These are phyloP conservation scores for Chondrus crispus DNA, from an alignment of 23 red algal species.

Conservation along the genomic window DNA sequence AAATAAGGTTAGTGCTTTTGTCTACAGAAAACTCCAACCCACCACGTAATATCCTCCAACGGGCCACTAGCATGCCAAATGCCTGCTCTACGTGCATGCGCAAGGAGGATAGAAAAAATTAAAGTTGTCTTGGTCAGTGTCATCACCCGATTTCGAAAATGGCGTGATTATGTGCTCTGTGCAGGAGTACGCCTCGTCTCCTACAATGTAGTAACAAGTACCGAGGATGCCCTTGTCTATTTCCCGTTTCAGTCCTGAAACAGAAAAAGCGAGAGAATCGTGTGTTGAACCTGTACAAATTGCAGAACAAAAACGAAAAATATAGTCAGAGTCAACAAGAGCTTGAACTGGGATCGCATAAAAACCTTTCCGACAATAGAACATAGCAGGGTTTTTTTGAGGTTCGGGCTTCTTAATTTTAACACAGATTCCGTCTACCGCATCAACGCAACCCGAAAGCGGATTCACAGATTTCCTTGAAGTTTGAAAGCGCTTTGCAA, in stretches of 20 bases:
- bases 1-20: too few species aligned
- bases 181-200: neutral
- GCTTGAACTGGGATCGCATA: slow-evolving; percentile 17
- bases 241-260: neutral
- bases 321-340: neutral
- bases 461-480: neutral
- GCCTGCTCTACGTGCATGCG: neutral
- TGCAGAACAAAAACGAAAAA: neutral
- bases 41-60: too few species aligned
- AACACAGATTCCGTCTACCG: neutral
- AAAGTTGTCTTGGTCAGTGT: neutral
- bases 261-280: neutral
- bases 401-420: slow-evolving; percentile 6
- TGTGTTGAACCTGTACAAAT: slow-evolving; percentile 17
- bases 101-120: slow-evolving; percentile 13
- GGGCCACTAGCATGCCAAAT: neutral
- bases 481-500: neutral
- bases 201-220: neutral
- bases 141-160: neutral
- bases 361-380: neutral
- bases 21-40: too few species aligned
- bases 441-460: neutral
- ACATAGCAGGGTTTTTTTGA: neutral
- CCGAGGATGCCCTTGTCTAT: neutral
- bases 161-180: neutral